Conservation (phyloP, 2,329 filamentous ascomycete genomes). For the Aspergillus caelatus region DNA sequence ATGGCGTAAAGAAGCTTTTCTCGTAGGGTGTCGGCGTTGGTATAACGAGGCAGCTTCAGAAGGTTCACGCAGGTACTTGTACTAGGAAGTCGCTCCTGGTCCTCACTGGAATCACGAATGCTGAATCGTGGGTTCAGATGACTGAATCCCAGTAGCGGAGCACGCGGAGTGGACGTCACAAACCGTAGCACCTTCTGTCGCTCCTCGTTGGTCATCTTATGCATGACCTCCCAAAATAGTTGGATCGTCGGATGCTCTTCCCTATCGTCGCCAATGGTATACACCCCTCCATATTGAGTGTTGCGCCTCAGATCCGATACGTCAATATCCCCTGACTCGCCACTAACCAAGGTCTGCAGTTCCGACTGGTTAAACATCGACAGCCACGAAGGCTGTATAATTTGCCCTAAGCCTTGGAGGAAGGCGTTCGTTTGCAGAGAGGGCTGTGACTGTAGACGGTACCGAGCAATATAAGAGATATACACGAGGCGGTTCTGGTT, state of each 20-base stretch:
- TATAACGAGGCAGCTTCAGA: constrained; percentile 86
- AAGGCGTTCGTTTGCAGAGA: constrained; percentile 83
- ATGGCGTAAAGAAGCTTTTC: constrained; percentile 88
- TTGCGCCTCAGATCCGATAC: constrained; percentile 81
- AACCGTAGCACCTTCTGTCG: constrained; percentile 89
- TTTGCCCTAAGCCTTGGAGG: constrained; percentile 78
- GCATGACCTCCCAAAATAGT: constrained; percentile 91
- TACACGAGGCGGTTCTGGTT: constrained; percentile 94
- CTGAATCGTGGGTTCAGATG: constrained; percentile 84
- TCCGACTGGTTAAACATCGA: constrained; percentile 99
- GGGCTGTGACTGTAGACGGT: constrained; percentile 81
- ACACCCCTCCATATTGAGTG: constrained; percentile 85
- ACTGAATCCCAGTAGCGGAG: constrained; percentile 84
- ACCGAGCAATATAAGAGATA: constrained; percentile 85
- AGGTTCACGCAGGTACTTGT: constrained; percentile 96
- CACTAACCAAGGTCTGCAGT: constrained; percentile 88
- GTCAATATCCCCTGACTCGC: constrained; percentile 82
- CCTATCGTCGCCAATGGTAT: constrained; percentile 84
- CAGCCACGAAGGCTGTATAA: constrained; percentile 90
- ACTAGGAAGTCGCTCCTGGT: constrained; percentile 80
- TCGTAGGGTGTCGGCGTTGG: constrained; percentile 64
- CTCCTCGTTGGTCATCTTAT: constrained; percentile 72
- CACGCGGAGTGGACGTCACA: constrained; percentile 89
- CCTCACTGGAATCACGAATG: constrained; percentile 79
- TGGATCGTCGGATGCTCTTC: constrained; percentile 82